These are phyloP conservation scores for Aspergillus udagawae DNA, from an alignment of 2,329 filamentous ascomycete genomes.

Conservation along the genomic window DNA sequence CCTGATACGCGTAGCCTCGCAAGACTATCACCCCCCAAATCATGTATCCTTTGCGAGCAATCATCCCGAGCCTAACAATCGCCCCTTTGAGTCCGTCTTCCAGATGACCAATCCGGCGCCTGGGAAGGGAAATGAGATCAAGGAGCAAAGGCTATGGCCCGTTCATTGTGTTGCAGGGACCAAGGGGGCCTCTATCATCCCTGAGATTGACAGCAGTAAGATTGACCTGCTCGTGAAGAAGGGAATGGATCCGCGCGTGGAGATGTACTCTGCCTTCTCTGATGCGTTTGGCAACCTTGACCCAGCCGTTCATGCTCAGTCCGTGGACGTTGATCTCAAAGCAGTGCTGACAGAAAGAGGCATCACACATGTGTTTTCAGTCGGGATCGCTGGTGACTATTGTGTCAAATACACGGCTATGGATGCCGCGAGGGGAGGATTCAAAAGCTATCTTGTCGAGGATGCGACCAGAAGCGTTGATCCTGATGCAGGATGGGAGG, in stretches of 20 bases:
- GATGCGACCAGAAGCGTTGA: constrained; percentile 76
- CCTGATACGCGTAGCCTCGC: constrained; percentile 72
- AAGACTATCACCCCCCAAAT: constrained; percentile 79
- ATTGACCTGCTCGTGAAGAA: constrained; percentile 73
- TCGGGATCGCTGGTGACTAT: constrained; percentile 82
- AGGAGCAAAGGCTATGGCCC: constrained; percentile 76
- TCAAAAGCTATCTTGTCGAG: constrained; percentile 69
- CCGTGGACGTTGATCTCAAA: constrained; percentile 57
- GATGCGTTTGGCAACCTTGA: constrained; percentile 63
- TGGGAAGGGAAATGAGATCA: constrained; percentile 56
- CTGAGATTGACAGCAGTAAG: constrained; percentile 60
- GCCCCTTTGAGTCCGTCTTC: constrained; percentile 63
- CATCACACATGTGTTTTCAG: constrained; percentile 78
- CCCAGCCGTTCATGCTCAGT: constrained; percentile 25
- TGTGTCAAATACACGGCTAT: constrained; percentile 81
- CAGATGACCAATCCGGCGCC: constrained; percentile 51
- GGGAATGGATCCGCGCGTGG: constrained; percentile 67
- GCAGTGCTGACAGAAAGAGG: constrained; percentile 51
- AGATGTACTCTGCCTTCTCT: constrained; percentile 93
- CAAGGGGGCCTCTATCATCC: constrained; percentile 66
- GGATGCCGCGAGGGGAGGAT: constrained; percentile 72
- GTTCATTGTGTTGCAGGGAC: constrained; percentile 79
- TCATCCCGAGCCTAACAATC: constrained; percentile 60
- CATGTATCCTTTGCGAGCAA: constrained; percentile 89
- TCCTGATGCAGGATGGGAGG: constrained; percentile 53